phyloP scores from a whole-genome alignment of 2,329 filamentous ascomycete genomes.

The Claviceps fusiformis region DNA sequence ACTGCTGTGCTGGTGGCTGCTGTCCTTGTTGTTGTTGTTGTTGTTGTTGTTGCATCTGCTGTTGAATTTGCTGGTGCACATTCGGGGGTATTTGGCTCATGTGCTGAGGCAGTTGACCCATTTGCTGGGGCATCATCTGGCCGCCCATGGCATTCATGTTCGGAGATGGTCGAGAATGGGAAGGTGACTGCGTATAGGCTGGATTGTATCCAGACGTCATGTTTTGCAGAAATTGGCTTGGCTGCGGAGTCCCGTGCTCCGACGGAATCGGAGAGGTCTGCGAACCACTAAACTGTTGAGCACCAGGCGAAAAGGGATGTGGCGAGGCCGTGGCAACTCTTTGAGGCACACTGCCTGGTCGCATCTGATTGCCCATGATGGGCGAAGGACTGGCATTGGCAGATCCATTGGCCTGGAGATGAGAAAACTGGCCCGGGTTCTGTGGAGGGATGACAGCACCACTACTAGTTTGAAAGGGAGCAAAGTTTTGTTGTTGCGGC shows the following conservation, averaged over 20 bases:
- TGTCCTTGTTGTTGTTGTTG: constrained; percentile 6
- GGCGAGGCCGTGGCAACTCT: constrained; percentile 85
- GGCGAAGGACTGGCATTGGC: constrained; percentile 83
- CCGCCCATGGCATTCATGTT: constrained; percentile 37
- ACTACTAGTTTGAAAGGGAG: constrained; percentile 54
- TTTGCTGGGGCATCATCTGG: constrained; percentile 42
- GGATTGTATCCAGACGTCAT: constrained; percentile 46
- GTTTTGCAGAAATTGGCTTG: constrained; percentile 51
- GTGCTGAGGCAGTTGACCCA: constrained; percentile 35
- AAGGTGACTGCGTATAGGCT: constrained; percentile 42
- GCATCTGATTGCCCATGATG: constrained; percentile 72
- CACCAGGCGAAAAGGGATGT: constrained; percentile 72
- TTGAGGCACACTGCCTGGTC: constrained; percentile 57
- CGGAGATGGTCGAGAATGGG: constrained; percentile 41
- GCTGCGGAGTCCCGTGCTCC: constrained; percentile 66
- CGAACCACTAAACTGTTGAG: constrained; percentile 50
- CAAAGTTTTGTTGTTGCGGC: constrained; percentile 63
- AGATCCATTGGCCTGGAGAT: constrained; percentile 69
- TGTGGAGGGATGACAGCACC: constrained; percentile 47
- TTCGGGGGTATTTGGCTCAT: constrained; percentile 29
- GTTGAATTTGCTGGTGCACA: constrained; percentile 27
- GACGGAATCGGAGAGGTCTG: constrained; percentile 67
- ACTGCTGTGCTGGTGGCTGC: constrained; percentile 37
- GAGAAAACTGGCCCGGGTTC: constrained; percentile 59
- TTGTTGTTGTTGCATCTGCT: constrained; percentile 21